phyloP scores from a whole-genome alignment of 2,329 filamentous ascomycete genomes.

The Coleophoma eucalyptorum region DNA sequence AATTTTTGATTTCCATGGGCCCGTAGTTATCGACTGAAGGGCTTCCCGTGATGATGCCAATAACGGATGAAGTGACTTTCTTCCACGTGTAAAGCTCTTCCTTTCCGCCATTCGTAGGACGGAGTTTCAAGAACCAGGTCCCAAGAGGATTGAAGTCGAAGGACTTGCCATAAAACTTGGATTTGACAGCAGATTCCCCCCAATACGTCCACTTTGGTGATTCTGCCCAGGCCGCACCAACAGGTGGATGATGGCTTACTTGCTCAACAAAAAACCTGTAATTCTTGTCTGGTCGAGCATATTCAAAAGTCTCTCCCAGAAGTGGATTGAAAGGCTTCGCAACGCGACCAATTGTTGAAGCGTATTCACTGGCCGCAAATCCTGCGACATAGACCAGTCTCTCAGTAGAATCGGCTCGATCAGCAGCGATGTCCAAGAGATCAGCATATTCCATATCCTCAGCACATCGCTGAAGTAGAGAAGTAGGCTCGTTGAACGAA shows the following conservation, averaged over 20 bases:
- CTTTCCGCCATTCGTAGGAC: constrained; percentile 69
- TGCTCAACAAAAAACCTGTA: constrained; percentile 99
- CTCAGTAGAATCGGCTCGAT: constrained; percentile 82
- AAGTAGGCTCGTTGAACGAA: constrained; percentile 98
- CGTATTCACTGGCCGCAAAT: constrained; percentile 94
- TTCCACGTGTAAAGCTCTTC: constrained; percentile 97
- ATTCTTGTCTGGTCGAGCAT: constrained; percentile 90
- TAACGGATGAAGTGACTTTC: constrained; percentile 95
- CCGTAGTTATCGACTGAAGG: constrained; percentile 98
- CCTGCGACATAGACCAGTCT: constrained; percentile 92
- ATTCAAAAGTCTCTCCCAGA: constrained; percentile 94
- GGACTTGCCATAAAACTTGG: constrained; percentile 95
- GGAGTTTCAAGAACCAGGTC: constrained; percentile 91
- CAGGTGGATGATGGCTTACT: constrained; percentile 93
- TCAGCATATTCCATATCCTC: constrained; percentile 99
- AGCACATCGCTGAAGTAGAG: constrained; percentile 86
- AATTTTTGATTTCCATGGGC: constrained; percentile 95
- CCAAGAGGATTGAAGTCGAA: constrained; percentile 96
- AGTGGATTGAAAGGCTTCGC: constrained; percentile 98
- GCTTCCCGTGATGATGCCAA: constrained; percentile 96
- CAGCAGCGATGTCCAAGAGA: constrained; percentile 82
- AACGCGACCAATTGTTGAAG: constrained; percentile 92
- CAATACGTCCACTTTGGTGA: constrained; percentile 95
- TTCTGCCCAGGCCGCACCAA: constrained; percentile 91
- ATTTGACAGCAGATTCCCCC: constrained; percentile 91